Percentiles rank a stretch among this genome's conserved stretches.
Evolutionary conservation across 2,329 filamentous ascomycete genomes (phyloP).

Genomic region (Ceratocystis cacaofunesta): DNA sequence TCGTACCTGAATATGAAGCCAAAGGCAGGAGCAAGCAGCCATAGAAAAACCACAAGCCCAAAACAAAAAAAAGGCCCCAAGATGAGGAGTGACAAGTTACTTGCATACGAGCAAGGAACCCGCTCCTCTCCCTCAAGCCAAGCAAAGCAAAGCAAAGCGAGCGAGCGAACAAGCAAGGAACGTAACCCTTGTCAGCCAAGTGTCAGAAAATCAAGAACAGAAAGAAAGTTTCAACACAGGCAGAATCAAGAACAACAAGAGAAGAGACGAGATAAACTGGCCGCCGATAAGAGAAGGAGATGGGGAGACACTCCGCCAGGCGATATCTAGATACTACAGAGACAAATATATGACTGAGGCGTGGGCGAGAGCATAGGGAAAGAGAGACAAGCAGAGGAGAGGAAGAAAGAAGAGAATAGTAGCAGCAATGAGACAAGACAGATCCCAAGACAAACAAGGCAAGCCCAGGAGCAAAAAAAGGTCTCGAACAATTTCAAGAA

Average conservation of each 20-base stretch:
- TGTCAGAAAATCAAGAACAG: neutral
- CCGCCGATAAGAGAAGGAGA: neutral
- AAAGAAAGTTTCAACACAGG: neutral
- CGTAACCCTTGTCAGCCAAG: neutral
- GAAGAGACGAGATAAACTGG: neutral
- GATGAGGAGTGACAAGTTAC: neutral
- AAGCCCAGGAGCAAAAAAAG: neutral
- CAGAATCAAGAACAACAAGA: neutral
- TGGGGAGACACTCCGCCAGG: neutral
- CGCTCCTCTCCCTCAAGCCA: neutral
- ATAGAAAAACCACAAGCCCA: neutral
- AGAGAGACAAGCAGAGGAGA: neutral
- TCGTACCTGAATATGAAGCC: conserved; percentile 4
- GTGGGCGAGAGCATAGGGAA: neutral
- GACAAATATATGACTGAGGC: too few relatives aligned
- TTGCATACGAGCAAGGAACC: neutral
- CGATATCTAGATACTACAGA: too few relatives aligned
- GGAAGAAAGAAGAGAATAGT: neutral
- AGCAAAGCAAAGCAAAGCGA: neutral
- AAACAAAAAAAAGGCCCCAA: neutral
- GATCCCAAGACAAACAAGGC: neutral
- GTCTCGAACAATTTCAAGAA: neutral
- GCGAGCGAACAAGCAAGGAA: neutral
- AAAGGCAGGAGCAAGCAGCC: neutral
- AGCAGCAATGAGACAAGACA: neutral